A percentile compares a stretch with the other conserved stretches of the same genome.
phyloP scores from a whole-genome alignment of 208 protist species.

The Vickermania spadyakhi region DNA sequence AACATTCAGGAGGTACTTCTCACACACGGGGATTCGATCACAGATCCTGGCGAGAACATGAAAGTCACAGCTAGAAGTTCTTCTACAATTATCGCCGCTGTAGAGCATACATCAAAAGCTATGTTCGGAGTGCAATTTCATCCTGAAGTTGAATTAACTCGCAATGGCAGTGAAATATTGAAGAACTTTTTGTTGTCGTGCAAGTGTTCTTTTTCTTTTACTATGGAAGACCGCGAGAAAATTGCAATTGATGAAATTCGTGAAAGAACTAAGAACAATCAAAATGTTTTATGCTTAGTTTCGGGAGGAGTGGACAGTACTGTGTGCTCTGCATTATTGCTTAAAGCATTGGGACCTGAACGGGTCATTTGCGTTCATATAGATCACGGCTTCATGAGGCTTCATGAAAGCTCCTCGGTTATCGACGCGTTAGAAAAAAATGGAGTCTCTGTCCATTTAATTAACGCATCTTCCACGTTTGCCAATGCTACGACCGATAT shows the following conservation, averaged over 20 bases:
- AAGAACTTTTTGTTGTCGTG: conserved; percentile 92
- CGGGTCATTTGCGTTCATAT: conserved; percentile 95
- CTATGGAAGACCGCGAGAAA: conserved; percentile 84
- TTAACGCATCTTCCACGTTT: conserved; percentile 71
- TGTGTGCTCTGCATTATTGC: conserved; percentile 94
- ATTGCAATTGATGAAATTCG: conserved; percentile 86
- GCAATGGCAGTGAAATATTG: conserved; percentile 89
- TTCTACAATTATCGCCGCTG: conserved; percentile 68
- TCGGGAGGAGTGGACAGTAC: conserved; percentile 97
- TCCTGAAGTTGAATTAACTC: conserved; percentile 95
- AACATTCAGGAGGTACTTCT: conserved; percentile 77
- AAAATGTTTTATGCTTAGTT: conserved; percentile 94
- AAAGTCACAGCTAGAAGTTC: conserved; percentile 56
- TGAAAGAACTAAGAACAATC: conserved; percentile 62
- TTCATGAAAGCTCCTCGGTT: conserved; percentile 84
- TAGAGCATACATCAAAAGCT: conserved; percentile 48
- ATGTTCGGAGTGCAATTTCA: conserved; percentile 97
- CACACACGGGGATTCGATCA: conserved; percentile 93
- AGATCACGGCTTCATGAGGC: conserved; percentile 97
- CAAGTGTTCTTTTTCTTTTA: conserved; percentile 67
- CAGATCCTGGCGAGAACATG: conserved; percentile 23
- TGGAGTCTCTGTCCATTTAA: conserved; percentile 67
- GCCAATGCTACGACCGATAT: conserved; percentile 70
- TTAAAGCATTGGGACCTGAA: conserved; percentile 92
- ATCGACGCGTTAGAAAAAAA: conserved; percentile 59